Percentiles rank a stretch among this genome's conserved stretches.
These are phyloP conservation scores for Solanum phureja DNA, from an alignment of 257 asterid genomes.

Conservation along the genomic window DNA sequence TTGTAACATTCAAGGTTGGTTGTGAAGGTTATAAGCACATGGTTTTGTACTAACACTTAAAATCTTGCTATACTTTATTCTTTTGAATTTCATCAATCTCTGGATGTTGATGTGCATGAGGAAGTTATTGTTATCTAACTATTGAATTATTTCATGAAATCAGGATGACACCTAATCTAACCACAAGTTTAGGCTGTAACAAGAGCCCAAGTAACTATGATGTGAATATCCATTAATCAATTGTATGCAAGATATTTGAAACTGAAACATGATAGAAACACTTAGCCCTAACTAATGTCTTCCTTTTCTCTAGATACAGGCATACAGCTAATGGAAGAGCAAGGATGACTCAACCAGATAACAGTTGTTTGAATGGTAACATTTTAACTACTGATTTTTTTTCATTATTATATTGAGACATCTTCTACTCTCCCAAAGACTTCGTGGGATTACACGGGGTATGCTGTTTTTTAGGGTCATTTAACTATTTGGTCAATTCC, in stretches of 20 bases:
- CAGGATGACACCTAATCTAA: too few relatives aligned
- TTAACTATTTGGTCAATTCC: neutral
- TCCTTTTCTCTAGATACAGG: neutral
- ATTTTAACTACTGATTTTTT: neutral
- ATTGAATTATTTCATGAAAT: neutral
- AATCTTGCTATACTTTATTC: neutral
- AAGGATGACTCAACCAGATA: neutral
- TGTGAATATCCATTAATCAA: neutral
- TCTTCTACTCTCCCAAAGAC: neutral
- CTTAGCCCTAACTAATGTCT: neutral
- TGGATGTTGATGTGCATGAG: neutral
- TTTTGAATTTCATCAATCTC: neutral
- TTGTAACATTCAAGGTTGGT: neutral
- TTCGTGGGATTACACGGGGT: rapidly evolving
- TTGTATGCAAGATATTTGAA: neutral
- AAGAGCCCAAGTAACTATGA: neutral
- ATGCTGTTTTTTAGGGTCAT: neutral
- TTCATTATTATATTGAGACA: neutral
- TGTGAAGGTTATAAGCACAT: neutral
- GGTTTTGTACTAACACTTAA: neutral
- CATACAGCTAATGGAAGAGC: neutral
- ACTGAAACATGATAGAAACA: neutral
- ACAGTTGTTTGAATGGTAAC: neutral
- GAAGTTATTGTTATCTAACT: neutral
- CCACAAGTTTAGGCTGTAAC: neutral